These are phyloP conservation scores for Rhizophora mangle DNA, from an alignment of 345 rosid genomes.

Conservation along the genomic window DNA sequence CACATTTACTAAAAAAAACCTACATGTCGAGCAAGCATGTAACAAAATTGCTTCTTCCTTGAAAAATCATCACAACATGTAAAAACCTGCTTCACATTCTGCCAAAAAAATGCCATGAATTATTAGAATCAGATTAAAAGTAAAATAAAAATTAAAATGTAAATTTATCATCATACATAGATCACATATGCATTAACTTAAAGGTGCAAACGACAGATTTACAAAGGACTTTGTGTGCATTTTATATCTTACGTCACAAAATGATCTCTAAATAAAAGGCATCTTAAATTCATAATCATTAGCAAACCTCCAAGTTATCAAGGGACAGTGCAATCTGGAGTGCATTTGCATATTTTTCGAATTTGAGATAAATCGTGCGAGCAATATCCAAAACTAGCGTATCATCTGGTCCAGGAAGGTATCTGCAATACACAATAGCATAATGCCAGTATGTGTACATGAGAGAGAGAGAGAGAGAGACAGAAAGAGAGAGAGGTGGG, in stretches of 20 bases:
- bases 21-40: slow-evolving; percentile 89
- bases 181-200: background rate
- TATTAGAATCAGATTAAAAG: slow-evolving; percentile 5
- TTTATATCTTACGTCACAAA: background rate
- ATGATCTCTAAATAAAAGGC: background rate
- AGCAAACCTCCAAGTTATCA: slow-evolving; percentile 73
- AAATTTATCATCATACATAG: background rate
- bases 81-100: slow-evolving; percentile 81
- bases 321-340: slow-evolving; percentile 81
- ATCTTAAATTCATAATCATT: slow-evolving; percentile 6
- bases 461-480: background rate
- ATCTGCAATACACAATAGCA: slow-evolving; percentile 44
- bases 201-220: background rate
- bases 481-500: background rate
- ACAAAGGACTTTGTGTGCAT: background rate
- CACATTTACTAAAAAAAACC: slow-evolving; percentile 26
- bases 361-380: slow-evolving; percentile 69
- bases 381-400: slow-evolving; percentile 67
- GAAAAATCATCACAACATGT: slow-evolving; percentile 61
- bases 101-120: slow-evolving; percentile 16
- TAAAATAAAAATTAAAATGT: background rate
- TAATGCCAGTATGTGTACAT: slow-evolving; percentile 3
- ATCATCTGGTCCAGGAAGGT: slow-evolving; percentile 94
- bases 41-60: slow-evolving; percentile 82
- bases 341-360: slow-evolving; percentile 67